Evolutionary conservation across 2,329 filamentous ascomycete species (phyloP), one percentile per base, ranked within the genome.

Genomic region (Leptodontidium sp.): DNA sequence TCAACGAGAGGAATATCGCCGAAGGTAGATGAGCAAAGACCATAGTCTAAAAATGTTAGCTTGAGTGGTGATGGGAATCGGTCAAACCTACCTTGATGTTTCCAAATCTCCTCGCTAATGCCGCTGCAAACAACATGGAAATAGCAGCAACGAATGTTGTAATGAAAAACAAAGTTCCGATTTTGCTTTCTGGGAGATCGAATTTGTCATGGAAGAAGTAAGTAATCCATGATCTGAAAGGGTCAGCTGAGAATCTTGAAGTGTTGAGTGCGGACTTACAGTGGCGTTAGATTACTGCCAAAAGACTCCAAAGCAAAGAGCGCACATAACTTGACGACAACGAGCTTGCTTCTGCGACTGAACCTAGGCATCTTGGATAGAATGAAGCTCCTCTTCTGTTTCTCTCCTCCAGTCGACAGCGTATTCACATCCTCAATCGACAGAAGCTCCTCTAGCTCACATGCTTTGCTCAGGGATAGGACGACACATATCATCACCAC

Each of bases 11-110:
- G 71, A 89, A 90, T 29, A 93, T 79, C 8, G 90, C 83, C 0
- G 90, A 91, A 0, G 91, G 91, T 0, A 93, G 82, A 73, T 93
- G 90, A 0, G 90, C 92, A 74, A 91, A 91, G 7, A 91, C 90
- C 90, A 93, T 93, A 0, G 90, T 92, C 82, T 88, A 70, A 0
- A 35, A 15, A 12, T 2, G 50, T 67, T 11, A 67, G 58, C 50
- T 50, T 17, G 50, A 11, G n/a, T 50, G 9, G 21, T 40, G 7
- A 9, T 21, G 58, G 11, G 53, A n/a, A 21, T 14, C 14, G 21
- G 24, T 32, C 50, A 40, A 26, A 49, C 66, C 82, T 66, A 90
- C 87, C 71, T 89, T 89, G 58, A 93, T 85, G 43, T 93, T 86
- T 7, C 87, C 87, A 49, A 88, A 79, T 4, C 86, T 81, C 32